These are phyloP conservation scores for Ajuga chamaepitys DNA, from an alignment of 257 asterid species.

Conservation along the genomic window DNA sequence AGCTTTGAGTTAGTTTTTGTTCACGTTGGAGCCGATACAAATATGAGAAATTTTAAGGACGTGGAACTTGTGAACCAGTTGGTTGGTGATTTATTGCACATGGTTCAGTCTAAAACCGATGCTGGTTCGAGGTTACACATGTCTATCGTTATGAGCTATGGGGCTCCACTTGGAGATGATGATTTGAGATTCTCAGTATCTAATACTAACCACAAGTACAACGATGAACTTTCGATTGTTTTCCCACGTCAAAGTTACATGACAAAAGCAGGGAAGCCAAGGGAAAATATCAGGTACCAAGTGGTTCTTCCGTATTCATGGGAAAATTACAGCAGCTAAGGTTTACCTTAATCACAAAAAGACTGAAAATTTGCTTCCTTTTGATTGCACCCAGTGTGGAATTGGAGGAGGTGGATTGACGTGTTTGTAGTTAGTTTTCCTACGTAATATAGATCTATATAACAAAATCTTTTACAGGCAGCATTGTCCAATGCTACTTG, in stretches of 20 bases:
- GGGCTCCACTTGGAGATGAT: constrained; percentile 36
- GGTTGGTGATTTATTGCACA: constrained; percentile 41
- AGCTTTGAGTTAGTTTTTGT: constrained; percentile 60
- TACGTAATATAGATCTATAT: background rate
- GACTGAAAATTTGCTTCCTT: too few relatives aligned
- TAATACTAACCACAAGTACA: constrained; percentile 19
- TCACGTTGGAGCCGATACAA: constrained; percentile 49
- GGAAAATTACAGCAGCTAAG: too few relatives aligned
- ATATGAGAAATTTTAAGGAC: constrained; percentile 28
- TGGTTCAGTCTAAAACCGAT: constrained; percentile 39
- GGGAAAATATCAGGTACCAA: constrained; percentile 57
- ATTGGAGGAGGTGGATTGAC: too few relatives aligned
- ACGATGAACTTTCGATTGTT: constrained; percentile 33
- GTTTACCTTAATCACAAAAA: too few relatives aligned
- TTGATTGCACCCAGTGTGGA: too few relatives aligned
- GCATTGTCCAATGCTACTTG: constrained; percentile 65
- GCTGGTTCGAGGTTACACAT: constrained; percentile 59
- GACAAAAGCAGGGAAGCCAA: constrained; percentile 55
- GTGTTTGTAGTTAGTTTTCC: background rate
- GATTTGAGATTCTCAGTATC: constrained; percentile 27
- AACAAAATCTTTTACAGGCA: constrained; percentile 36
- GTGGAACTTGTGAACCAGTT: constrained; percentile 42
- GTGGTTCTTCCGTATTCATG: background rate
- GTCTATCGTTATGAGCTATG: constrained; percentile 76
- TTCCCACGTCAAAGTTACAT: constrained; percentile 77